Base-by-base conservation (phyloP, 2,329 filamentous ascomycete genomes). In the Stagonosporopsis vannaccii region DNA sequence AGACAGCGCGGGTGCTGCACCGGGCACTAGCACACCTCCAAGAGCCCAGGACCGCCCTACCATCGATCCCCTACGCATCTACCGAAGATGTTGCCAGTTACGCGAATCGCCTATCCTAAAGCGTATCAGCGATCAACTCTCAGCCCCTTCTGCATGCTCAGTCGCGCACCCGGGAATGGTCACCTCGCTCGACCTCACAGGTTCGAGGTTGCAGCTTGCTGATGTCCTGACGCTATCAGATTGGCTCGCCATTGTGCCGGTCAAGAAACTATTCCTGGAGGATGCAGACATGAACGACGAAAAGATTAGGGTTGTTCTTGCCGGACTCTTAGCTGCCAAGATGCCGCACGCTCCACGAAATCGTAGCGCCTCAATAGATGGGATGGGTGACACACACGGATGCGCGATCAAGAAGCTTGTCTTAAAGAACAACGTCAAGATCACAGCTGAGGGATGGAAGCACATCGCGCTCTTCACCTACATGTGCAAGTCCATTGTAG, bases 61-160 rank as follows among this genome's bases (percentile, higher is more conserved):
- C 0, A 96, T 90, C 1, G 95, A 97, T 70, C 94, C 95, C 2
- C 86, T 93, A 13, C 85, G 94, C 55, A 96, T 99, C 68, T 99
- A 99, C 75, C 86, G 94, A 63, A 85, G 95, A 70, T 98, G 95
- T 74, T 98, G 95, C 72, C 94, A 98, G 72, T 80, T 99, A 26
- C 86, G 95, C 55, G 95, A 98, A 77, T 96, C 92, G 0, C 91
- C 92, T 0, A 93, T 97, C 48, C 80, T 98, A 19, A 96, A 96
- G 75, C 91, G 91, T 69, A 90, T 99, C 42, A 94, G 91, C 0
- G 91, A 96, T 68, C 92, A 97, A 74, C 88, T 99, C 4, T 86
- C 85, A 33, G 86, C 88, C 33, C 83, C 88, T 1, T 83, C 85
- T n/a, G 90, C 89, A 45, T 85, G 83, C 26, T 82, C 87, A 9